Base-by-base conservation (phyloP, 2,329 filamentous ascomycete genomes). In the Coniochaeta sp. region DNA sequence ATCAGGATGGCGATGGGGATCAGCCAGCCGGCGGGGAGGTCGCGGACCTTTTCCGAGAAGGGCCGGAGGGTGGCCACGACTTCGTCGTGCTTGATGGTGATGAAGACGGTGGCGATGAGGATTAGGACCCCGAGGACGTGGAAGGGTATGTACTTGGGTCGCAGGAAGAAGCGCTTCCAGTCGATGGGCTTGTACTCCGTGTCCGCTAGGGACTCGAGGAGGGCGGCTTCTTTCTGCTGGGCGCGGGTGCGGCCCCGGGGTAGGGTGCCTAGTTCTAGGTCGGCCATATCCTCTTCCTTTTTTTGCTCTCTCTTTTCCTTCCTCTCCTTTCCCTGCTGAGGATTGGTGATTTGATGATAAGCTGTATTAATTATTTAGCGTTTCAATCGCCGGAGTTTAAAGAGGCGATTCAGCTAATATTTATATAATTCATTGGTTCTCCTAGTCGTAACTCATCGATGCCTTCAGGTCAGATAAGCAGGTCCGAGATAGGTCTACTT, bases 1-100 rank as follows among this genome's bases (percentile, higher is more conserved):
- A 77, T 68, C 31, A 77, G 64, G 22, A 77, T 71, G 31, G 67
- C 67, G 43, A 77, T 71, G 6, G 74, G 74, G 50, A 77, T 76
- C 7, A 77, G 47, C 66, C 71, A 77, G 7, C 75, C 75, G 14
- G 69, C 74, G 1, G 73, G 72, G 1, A 74, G 63, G 17, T 73
- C 70, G 34, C 73, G 69, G 14, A 76, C 71, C 59, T 73, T 72
- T 57, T 72, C 67, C 6, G 74, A 71, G 47, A 73, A 71, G 0
- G 74, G 75, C 31, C 70, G 55, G 44, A n/a, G 11, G 57, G 28
- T 40, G 12, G 24, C 19, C 12, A 14, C 28, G 38, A 76, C 72
- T 9, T 60, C 33, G 58, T 60, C 58, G 38, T 60, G 58, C 14
- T 57, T 43, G 34, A 60, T 28, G 5, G 58, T 43, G 19, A 60